A percentile compares a stretch with the other conserved stretches of the same genome.
These are phyloP conservation scores for Exobasidium rhododendri DNA, from an alignment of 1,284 basidiomycete genomes.

Conservation along the genomic window DNA sequence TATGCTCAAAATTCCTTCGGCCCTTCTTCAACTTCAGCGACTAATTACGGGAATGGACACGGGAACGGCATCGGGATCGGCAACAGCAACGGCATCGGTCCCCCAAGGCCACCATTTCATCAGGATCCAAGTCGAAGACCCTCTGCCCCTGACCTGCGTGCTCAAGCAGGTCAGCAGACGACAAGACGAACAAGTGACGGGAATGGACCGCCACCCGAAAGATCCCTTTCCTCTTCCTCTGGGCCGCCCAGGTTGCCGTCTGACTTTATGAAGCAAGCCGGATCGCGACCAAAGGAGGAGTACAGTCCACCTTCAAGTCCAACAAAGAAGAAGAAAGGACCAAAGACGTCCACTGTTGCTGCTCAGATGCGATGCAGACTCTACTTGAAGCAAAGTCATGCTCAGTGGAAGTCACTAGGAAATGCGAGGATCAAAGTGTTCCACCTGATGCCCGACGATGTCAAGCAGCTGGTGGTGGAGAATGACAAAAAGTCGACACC, in stretches of 20 bases:
- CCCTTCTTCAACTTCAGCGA: background rate
- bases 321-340: constrained; percentile 12
- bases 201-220: constrained; percentile 24
- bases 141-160: constrained; percentile 40
- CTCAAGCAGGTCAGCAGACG: background rate
- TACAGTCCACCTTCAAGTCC: constrained; percentile 19
- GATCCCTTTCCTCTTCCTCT: constrained; percentile 26
- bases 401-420: constrained; percentile 94
- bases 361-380: constrained; percentile 99
- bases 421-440: constrained; percentile 83
- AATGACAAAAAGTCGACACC: constrained; percentile 65
- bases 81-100: background rate
- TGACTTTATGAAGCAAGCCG: constrained; percentile 15
- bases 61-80: too few relatives aligned
- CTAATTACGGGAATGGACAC: too few relatives aligned
- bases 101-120: background rate
- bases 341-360: constrained; percentile 59
- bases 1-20: background rate
- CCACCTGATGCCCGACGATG: constrained; percentile 70
- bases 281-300: constrained; percentile 2
- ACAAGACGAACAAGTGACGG: background rate
- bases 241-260: constrained; percentile 15
- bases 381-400: constrained; percentile 89
- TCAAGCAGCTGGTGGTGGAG: constrained; percentile 95
- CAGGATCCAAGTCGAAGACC: constrained; percentile 17